Evolutionary conservation across 139 green algal species (phyloP), one percentile per base, ranked within the genome.

Genomic region (Chlamydomonas incerta): DNA sequence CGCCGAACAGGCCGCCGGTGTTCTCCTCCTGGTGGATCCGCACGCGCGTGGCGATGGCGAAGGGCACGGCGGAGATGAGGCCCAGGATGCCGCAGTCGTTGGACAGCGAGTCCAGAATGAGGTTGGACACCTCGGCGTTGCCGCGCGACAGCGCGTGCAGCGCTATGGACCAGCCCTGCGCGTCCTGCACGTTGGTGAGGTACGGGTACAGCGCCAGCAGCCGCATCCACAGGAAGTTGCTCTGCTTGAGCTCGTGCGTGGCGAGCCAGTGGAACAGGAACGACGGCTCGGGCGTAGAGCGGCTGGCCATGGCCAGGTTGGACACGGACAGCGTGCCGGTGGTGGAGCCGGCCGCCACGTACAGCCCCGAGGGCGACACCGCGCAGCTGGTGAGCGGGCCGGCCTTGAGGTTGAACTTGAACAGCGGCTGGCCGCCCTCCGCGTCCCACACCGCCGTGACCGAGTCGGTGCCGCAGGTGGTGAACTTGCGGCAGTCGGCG

Each of bases 231-330:
- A 86, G 81, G 41, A 81, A 58, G n/a, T 33, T 55, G 8, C 75
- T 72, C 55, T 47, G 29, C 71, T 88, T 87, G 55, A 62, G 62
- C 47, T 92, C 88, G 74, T 87, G 73, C 15, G 47, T 81, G 52
- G 75, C 50, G 34, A 92, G 52, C 85, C 88, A 92, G 85, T 90
- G 71, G 81, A 90, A 92, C 20, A 92, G 85, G 85, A 92, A 92
- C 33, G 75, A 87, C 8, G 88, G 88, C 74, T 92, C 88, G 13
- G 88, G 88, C 37, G 81, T 62, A 52, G 31, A 55, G n/a, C 82
- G 81, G 28, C 70, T 63, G 2, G 85, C 41, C 0, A 29, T 67
- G 4, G 74, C 33, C 5, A 90, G 62, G 85, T 85, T 92, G 74
- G 58, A 80, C 28, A 92, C 75, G 11, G 74, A 87, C 68, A 92